Evolutionary conservation across 163 green algal species (phyloP).

Genomic region (Scenedesmus sp.): DNA sequence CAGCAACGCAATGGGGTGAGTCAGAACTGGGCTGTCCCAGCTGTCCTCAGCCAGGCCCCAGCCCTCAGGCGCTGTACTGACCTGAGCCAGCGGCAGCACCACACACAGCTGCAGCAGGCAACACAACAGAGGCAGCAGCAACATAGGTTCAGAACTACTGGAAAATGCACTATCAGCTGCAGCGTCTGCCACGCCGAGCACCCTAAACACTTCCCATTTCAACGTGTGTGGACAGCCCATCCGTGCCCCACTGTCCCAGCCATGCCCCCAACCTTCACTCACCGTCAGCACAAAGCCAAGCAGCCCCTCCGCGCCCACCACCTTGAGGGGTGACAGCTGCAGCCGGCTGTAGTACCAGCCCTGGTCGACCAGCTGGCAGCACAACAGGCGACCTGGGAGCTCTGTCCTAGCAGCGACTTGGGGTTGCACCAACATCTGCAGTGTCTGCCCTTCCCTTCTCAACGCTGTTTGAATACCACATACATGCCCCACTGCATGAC

Average conservation of each 20-base stretch:
- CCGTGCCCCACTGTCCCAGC: too few species aligned
- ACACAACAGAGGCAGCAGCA: neutral
- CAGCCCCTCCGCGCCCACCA: constrained; percentile 40
- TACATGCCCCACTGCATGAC: too few species aligned
- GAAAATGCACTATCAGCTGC: neutral
- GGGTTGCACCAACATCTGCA: too few species aligned
- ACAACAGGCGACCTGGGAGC: too few species aligned
- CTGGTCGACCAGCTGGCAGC: constrained; percentile 41
- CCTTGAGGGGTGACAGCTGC: constrained; percentile 46
- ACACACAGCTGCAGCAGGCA: neutral
- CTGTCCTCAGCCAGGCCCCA: constrained; percentile 30
- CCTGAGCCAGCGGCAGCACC: constrained; percentile 15
- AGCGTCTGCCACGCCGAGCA: too few species aligned
- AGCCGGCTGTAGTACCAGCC: neutral
- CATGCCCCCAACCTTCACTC: neutral
- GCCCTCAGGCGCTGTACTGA: constrained; percentile 23
- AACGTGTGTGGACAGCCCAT: too few species aligned
- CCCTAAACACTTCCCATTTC: too few species aligned
- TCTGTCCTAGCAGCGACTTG: too few species aligned
- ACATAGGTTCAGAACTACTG: neutral
- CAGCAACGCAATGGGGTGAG: neutral
- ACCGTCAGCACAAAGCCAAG: constrained; percentile 35
- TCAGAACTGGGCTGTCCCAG: constrained; percentile 24
- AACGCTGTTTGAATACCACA: too few species aligned
- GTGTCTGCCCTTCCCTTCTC: too few species aligned